These are phyloP conservation scores for Parafenestella ontariensis DNA, from an alignment of 2,329 filamentous ascomycete species.

Conservation along the genomic window DNA sequence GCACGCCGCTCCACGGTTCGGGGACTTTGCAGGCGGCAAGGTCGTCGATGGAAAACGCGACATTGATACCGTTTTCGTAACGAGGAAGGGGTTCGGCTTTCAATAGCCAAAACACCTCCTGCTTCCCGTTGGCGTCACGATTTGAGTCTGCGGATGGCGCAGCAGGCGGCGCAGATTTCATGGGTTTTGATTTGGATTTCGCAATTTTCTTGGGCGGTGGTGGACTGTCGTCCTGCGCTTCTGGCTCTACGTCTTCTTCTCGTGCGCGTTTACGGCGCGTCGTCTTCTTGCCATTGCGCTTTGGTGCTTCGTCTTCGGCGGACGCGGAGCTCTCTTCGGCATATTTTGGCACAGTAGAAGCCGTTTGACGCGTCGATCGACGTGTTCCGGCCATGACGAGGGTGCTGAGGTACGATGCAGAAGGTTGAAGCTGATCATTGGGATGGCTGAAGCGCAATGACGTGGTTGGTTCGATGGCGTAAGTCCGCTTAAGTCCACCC, in stretches of 20 bases:
- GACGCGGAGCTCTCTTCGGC: conserved; percentile 24
- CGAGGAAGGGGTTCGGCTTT: conserved; percentile 80
- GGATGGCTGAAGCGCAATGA: conserved; percentile 4
- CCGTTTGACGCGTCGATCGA: conserved; percentile 37
- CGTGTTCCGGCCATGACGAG: conserved; percentile 37
- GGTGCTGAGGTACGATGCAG: not conserved
- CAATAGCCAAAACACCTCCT: conserved; percentile 56
- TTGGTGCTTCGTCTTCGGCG: conserved; percentile 21
- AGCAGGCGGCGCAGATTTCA: conserved; percentile 8
- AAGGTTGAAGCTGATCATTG: not conserved
- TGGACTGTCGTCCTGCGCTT: conserved; percentile 10
- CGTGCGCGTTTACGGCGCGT: conserved; percentile 40
- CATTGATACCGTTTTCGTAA: conserved; percentile 84
- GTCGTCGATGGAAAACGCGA: conserved; percentile 94
- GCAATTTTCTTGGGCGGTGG: conserved; percentile 30
- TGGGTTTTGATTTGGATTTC: conserved; percentile 17
- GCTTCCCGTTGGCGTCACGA: conserved; percentile 32
- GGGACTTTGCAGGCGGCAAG: conserved; percentile 74
- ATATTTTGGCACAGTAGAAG: conserved; percentile 24
- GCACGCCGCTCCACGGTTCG: conserved; percentile 84
- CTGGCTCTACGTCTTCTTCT: conserved; percentile 21
- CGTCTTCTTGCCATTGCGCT: conserved; percentile 29
- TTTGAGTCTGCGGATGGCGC: conserved; percentile 30
- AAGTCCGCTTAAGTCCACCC: not conserved
- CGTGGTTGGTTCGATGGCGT: conserved; percentile 4